Percentiles rank a stretch among this genome's conserved stretches.
phyloP scores from a whole-genome alignment of 257 asterid species.

The Rauvolfia tetraphylla region DNA sequence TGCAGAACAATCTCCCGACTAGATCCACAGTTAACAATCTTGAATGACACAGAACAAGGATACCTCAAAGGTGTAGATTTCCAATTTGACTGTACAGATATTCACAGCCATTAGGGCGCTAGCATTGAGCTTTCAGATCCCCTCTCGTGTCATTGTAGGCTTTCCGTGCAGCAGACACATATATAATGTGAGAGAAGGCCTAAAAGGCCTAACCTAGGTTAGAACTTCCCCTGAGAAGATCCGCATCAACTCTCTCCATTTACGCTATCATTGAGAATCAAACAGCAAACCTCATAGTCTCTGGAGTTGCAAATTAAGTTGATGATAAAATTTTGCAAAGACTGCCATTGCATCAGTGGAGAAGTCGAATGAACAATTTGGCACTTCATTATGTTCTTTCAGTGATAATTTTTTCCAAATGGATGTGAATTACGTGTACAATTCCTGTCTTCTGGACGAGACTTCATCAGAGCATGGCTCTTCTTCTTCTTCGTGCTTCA shows the following conservation, averaged over 20 bases:
- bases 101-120: background rate
- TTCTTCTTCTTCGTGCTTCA: constrained; percentile 38
- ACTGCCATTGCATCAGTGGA: background rate
- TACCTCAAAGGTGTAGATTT: background rate
- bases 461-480: constrained; percentile 33
- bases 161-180: background rate
- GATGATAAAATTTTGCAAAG: background rate
- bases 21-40: background rate
- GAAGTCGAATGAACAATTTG: constrained; percentile 5
- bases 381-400: background rate
- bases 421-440: constrained; percentile 14
- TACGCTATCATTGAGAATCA: background rate
- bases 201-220: background rate
- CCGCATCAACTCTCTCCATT: background rate
- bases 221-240: background rate
- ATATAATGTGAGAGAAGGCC: background rate
- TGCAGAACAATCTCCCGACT: background rate
- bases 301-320: background rate
- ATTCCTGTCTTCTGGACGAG: constrained; percentile 37
- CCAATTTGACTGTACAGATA: background rate
- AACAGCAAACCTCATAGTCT: background rate
- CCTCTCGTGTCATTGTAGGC: background rate
- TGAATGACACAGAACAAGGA: background rate
- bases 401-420: background rate
- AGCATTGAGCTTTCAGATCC: background rate